Conservation (phyloP, 164 flowering plant genomes). For the Tetracentron sinense region DNA sequence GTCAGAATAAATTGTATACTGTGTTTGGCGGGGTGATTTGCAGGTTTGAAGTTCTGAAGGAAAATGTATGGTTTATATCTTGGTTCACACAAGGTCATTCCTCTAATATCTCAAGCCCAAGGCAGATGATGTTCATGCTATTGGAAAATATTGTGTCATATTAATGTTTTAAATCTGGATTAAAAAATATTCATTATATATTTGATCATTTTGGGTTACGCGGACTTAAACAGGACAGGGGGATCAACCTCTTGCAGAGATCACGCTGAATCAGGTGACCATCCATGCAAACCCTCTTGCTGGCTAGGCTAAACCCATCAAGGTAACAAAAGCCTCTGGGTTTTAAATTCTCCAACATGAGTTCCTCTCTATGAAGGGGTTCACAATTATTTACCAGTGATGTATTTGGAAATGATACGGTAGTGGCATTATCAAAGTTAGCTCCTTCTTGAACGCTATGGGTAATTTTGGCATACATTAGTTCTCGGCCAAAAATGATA, state of each 20-base stretch:
- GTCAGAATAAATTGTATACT: slow-evolving; percentile 90
- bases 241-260: slow-evolving; percentile 63
- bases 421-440: no score
- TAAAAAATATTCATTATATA: no score
- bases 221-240: slow-evolving; percentile 56
- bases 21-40: slow-evolving; percentile 94
- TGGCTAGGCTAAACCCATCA: slow-evolving; percentile 34
- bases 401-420: no score
- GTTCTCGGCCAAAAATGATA: no score
- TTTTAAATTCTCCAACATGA: no score
- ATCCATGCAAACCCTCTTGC: slow-evolving; percentile 98
- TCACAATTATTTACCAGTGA: no score
- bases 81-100: neutral
- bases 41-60: slow-evolving; percentile 98
- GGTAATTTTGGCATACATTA: no score
- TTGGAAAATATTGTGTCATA: no score
- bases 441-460: no score
- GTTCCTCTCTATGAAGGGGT: no score
- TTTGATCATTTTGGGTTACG: slow-evolving; percentile 11
- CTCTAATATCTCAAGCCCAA: neutral
- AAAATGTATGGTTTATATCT: slow-evolving; percentile 50
- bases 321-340: neutral
- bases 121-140: neutral
- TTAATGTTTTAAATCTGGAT: no score
- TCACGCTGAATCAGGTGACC: slow-evolving; percentile 88